Evolutionary conservation across 2,329 filamentous ascomycete genomes (phyloP).

Genomic region (Coniochaeta sp.): DNA sequence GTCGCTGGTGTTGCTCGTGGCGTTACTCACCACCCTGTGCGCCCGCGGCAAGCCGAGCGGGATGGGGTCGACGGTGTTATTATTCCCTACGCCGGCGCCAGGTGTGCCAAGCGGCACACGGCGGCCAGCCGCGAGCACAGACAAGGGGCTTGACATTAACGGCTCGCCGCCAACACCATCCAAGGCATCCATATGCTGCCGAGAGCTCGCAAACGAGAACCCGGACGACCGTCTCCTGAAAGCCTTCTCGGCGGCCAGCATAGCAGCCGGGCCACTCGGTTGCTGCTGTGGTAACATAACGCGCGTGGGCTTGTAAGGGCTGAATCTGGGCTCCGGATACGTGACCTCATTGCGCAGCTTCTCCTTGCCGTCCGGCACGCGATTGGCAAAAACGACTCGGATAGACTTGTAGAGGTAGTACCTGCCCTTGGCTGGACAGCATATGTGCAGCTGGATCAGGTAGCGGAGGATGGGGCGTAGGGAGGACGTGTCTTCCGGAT

Average conservation of each 20-base stretch:
- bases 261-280: conserved; percentile 32
- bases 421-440: conserved; percentile 72
- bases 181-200: conserved; percentile 8
- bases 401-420: conserved; percentile 90
- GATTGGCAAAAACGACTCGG: conserved; percentile 91
- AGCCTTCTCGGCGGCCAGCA: conserved; percentile 51
- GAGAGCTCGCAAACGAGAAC: conserved; percentile 23
- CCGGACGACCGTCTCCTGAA: conserved; percentile 51
- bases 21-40: conserved; percentile 22
- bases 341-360: conserved; percentile 85
- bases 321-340: conserved; percentile 79
- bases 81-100: conserved; percentile 16
- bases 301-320: conserved; percentile 66
- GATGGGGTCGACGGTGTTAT: conserved; percentile 38
- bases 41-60: conserved; percentile 35
- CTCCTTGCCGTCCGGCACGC: conserved; percentile 92
- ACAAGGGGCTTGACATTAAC: conserved; percentile 11
- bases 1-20: conserved; percentile 19
- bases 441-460: conserved; percentile 88
- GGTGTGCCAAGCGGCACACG: conserved; percentile 14
- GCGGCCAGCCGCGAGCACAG: conserved; percentile 3
- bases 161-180: conserved; percentile 23
- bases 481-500: conserved; percentile 19
- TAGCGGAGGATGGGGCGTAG: conserved; percentile 75
- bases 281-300: conserved; percentile 33